Evolutionary conservation across 768 basidiomycete species (phyloP), one percentile per base, ranked within the genome.

Genomic region (Leccinum pellstonianum): DNA sequence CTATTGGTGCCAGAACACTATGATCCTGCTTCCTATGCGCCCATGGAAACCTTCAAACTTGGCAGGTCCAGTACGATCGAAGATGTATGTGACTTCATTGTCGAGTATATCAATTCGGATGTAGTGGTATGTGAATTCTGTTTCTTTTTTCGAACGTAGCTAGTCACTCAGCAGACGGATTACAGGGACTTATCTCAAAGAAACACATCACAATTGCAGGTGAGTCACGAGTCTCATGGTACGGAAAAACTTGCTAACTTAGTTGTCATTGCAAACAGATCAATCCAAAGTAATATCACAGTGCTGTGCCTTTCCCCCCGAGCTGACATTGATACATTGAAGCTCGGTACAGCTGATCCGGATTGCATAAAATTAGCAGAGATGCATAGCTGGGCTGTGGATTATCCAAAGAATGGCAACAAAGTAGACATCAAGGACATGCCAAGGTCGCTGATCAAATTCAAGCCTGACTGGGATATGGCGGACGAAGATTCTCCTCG

Each of bases 71-170:
- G 84, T 57, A 83, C 79, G 0, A 81, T 91, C 5, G 77, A 86
- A 2, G 89, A 92, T 63, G 84, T 93, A 14, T 89, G 88, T 61
- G 79, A 93, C 59, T 93, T 94, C 64, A 77, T 94, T 23, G 84
- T 91, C 14, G 86, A 93, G 64, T 94, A 93, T 57, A 91, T 94
- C 68, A 81, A 90, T 62, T 91, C 90, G 0, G 90, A 93, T 66
- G 82, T 91, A 48, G 73, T 91, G 80, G 90, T 91, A 73, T 19
- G 80, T 67, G 3, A 43, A 7, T 21, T 17, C 7, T 1, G 4
- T 35, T 31, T 38, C 19, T 53, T 11, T 38, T 23, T 15, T 25
- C 6, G 2, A 41, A 53, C 11, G 21, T 7, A n/a, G 1, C 15
- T 37, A 19, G 37, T 62, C 14, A 14, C 52, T 65, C 56, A 71